Percentiles rank a stretch among this genome's conserved stretches.
These are phyloP conservation scores for Peniophora sp. DNA, from an alignment of 1,284 basidiomycete species.

Conservation along the genomic window DNA sequence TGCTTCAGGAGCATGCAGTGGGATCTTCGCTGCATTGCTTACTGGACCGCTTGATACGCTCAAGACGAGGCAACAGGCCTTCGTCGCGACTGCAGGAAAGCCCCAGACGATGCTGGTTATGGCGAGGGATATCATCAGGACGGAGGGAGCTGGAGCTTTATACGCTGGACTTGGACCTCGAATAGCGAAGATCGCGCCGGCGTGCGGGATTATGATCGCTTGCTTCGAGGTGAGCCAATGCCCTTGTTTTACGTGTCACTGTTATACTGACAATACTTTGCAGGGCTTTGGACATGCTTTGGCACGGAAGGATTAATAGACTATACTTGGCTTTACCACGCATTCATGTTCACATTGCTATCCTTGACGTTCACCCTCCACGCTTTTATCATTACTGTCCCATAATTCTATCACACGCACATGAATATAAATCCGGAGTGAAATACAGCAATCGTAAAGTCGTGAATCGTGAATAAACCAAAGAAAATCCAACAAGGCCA, in stretches of 20 bases:
- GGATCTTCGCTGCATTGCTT: conserved; percentile 77
- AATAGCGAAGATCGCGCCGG: conserved; percentile 95
- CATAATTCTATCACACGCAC: conserved; percentile 14
- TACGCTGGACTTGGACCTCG: conserved; percentile 86
- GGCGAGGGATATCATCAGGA: conserved; percentile 61
- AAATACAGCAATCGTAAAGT: neutral
- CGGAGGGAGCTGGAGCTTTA: conserved; percentile 74
- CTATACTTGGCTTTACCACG: conserved; percentile 6
- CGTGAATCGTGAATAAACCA: conserved; percentile 4
- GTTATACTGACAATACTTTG: conserved; percentile 7
- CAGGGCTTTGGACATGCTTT: conserved; percentile 51
- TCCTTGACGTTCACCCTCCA: neutral
- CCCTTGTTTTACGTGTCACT: neutral
- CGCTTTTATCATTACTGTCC: conserved; percentile 5
- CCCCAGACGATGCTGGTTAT: conserved; percentile 48
- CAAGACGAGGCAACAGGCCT: conserved; percentile 86
- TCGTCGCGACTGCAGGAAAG: conserved; percentile 39
- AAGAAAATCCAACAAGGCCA: neutral
- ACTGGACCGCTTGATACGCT: conserved; percentile 97
- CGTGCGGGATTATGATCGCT: conserved; percentile 96
- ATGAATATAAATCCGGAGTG: too few relatives aligned
- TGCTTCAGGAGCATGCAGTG: conserved; percentile 75
- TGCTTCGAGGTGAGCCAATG: conserved; percentile 73
- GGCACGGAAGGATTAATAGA: conserved; percentile 23
- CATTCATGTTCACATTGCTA: conserved; percentile 1